Evolutionary conservation across 2,329 filamentous ascomycete species (phyloP), one percentile per base, ranked within the genome.

Genomic region (Beauveria asiatica): DNA sequence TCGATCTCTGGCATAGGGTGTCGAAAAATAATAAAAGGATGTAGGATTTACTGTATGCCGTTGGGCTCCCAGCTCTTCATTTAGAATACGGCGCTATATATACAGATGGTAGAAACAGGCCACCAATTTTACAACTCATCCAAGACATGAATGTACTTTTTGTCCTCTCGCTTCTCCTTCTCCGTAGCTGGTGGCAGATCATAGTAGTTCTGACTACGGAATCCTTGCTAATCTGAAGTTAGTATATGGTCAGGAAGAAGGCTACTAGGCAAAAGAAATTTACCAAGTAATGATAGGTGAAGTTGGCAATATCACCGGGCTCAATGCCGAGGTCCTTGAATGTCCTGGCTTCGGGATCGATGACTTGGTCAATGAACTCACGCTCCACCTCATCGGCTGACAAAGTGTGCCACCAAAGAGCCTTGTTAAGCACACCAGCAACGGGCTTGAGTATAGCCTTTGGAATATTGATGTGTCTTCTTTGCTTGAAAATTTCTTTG

Each of bases 121-220:
- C 61, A 37, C 19, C 64, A 64, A 62, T 63, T 66, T 77, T 86
- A 94, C 81, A 92, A 84, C 74, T 94, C 88, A 73, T 96, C 90
- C 71, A 91, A 79, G 63, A 99, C 92, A 74, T 99, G 94, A 74
- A 97, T 79, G 74, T 96, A 99, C 81, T 97, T 94, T 83, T 87
- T 94, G 77, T 97, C 92, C 75, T 97, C 92, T 69, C 84, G 83
- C 83, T 87, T 94, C 82, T 99, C 94, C 75, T 88, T 89, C 78
- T 97, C 93, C 39, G 93, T 97, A 70, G 93, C 87, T 53, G 94
- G 93, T 55, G 94, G 94, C 66, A 97, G 82, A 72, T 99, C 93
- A 75, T 95, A 96, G 83, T 87, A 94, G 69, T 86, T 84, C 61
- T 88, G 84, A 76, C 89, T 93, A 72, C 94, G 88, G 81, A 90